Conservation (phyloP, 306 rosid species). For the Morella rubra region DNA sequence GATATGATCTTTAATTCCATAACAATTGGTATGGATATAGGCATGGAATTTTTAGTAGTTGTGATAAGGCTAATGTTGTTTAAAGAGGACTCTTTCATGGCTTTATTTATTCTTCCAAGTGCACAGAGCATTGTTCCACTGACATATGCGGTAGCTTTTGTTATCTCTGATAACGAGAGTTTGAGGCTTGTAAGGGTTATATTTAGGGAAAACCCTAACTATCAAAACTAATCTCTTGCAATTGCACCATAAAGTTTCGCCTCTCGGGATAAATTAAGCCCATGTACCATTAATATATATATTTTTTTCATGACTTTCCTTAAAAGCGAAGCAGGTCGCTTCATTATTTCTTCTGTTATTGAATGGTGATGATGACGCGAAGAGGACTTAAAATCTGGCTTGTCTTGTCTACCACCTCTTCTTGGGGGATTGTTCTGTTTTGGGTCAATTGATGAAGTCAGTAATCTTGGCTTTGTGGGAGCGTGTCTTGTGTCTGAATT, state of each 20-base stretch:
- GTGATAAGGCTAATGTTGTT: constrained; percentile 33
- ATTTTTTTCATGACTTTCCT: constrained; percentile 41
- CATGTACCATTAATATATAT: constrained; percentile 16
- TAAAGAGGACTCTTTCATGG: constrained; percentile 30
- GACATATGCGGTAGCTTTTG: constrained; percentile 26
- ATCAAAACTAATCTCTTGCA: constrained; percentile 11
- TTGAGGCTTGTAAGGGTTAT: constrained; percentile 10
- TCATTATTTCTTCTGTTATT: constrained; percentile 15
- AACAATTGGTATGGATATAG: constrained; percentile 13
- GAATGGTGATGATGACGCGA: constrained; percentile 32
- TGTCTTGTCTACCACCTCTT: constrained; percentile 29
- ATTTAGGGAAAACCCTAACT: constrained; percentile 19
- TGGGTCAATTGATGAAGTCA: constrained; percentile 27
- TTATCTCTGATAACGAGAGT: constrained; percentile 12
- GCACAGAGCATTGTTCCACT: constrained; percentile 20
- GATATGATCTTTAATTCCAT: constrained; percentile 26
- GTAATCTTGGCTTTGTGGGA: constrained; percentile 23
- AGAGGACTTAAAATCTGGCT: constrained; percentile 15
- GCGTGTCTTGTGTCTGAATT: constrained; percentile 17
- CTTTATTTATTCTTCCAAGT: constrained; percentile 36
- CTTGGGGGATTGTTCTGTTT: constrained; percentile 43
- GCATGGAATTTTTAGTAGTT: neutral
- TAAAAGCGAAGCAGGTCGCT: constrained; percentile 51
- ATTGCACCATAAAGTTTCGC: neutral
- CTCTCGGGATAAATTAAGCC: neutral